A percentile compares a stretch with the other conserved stretches of the same genome.
phyloP scores from a whole-genome alignment of 805 yeast species.

The Tetrapisispora arboricola region DNA sequence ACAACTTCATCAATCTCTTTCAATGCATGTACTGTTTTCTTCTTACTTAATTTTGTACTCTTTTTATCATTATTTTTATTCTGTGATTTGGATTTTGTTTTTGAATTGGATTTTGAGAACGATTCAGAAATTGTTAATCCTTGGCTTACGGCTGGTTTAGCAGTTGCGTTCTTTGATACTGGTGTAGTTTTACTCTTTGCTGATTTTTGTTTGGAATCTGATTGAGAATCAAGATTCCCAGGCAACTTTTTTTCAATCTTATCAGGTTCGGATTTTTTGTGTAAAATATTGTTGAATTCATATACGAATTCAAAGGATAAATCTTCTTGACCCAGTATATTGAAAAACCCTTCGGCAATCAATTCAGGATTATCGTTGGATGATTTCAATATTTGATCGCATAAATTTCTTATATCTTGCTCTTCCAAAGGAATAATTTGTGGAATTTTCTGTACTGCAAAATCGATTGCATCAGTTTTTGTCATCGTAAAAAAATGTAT shows the following conservation, averaged over 20 bases:
- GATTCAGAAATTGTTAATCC: slow-evolving; percentile 3
- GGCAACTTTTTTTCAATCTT: neutral
- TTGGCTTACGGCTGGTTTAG: neutral
- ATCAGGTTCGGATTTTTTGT: neutral
- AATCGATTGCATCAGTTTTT: slow-evolving; percentile 20
- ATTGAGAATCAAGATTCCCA: neutral
- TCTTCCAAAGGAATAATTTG: slow-evolving; percentile 25
- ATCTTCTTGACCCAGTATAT: slow-evolving; percentile 26
- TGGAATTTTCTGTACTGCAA: slow-evolving; percentile 22
- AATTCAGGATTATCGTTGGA: slow-evolving; percentile 13
- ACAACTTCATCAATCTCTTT: slow-evolving; percentile 59
- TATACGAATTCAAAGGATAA: slow-evolving; percentile 24
- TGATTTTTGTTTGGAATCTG: neutral
- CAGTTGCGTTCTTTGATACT: too few species aligned
- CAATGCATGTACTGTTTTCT: slow-evolving; percentile 40
- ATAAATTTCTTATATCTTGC: slow-evolving; percentile 18
- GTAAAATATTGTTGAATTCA: slow-evolving; percentile 19
- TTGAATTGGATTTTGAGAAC: neutral
- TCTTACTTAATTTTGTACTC: neutral
- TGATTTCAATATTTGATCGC: slow-evolving; percentile 21
- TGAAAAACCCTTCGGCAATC: slow-evolving; percentile 23
- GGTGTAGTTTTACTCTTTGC: neutral
- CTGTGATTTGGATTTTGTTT: neutral
- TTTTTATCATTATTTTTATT: neutral
- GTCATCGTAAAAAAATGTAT: slow-evolving; percentile 14